Evolutionary conservation across 1,139 yeast species (phyloP), one percentile per base, ranked within the genome.

Genomic region (Pichia sorboxylosa): DNA sequence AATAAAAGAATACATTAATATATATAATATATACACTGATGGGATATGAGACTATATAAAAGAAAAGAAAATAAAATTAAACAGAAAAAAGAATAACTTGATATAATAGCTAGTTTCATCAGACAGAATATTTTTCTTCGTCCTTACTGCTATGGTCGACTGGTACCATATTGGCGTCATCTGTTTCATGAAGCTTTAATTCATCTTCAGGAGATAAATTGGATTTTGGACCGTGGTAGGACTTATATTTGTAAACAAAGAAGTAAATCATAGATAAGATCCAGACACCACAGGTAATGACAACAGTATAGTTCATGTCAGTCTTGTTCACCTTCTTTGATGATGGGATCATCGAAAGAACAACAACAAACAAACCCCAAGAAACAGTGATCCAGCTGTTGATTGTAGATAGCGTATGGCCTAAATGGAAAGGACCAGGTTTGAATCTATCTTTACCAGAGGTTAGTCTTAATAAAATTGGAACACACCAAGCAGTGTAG

Each of bases 301-400:
- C 79, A 41, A 67, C 63, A 1, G 79, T 71, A 46, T 73, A 73
- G 47, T 73, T 73, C 80, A 73, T 73, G 6, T 69, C 58, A 1
- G 51, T 47, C 24, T 55, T 55, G 22, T 53, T 52, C 10, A 68
- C 62, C 10, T 46, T 49, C 22, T 48, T 50, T 24, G 52, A 45
- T 29, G 64, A 39, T 30, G 64, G 59, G 43, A 63, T 55, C 69
- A 64, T 63, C 4, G 45, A 46, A 54, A 65, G 46, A 7, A 59
- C 45, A 21, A 66, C 58, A 13, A 57, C 58, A 40, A 49, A 52
- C 0, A 31, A 16, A 29, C 61, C 64, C 60, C 61, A 61, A 20
- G 54, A 42, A 20, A 60, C 62, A 14, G 64, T 56, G 42, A 59
- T 56, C 50, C 58, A 58, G 23, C 52, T 48, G 17, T 55, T 54